Evolutionary conservation across 31 red algal species (phyloP).

Genomic region (Porphyra umbilicalis): DNA sequence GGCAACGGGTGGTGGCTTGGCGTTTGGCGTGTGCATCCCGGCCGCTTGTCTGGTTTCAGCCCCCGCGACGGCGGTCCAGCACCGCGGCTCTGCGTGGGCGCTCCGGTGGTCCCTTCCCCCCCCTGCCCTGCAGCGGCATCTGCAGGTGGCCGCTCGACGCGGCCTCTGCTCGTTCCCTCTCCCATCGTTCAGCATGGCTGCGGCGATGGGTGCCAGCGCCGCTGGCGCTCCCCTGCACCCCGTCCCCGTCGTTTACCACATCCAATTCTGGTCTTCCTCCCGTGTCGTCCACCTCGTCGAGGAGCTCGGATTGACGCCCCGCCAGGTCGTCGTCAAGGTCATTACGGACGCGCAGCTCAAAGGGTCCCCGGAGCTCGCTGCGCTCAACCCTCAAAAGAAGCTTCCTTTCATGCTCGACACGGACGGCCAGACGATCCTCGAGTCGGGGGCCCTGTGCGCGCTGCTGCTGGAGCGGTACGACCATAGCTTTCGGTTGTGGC

Average conservation of each 20-base stretch:
- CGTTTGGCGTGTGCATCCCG: too few relatives aligned
- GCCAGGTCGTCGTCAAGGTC: neutral
- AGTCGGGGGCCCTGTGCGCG: neutral
- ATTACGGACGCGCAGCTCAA: neutral
- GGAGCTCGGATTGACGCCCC: neutral
- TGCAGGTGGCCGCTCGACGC: too few relatives aligned
- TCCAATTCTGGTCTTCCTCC: neutral
- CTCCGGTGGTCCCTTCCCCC: too few relatives aligned
- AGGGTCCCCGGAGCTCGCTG: neutral
- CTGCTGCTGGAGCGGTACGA: neutral
- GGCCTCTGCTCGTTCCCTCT: too few relatives aligned
- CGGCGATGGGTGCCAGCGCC: too few relatives aligned
- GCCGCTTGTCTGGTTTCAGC: too few relatives aligned
- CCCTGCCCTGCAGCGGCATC: too few relatives aligned
- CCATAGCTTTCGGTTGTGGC: neutral
- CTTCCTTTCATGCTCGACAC: neutral
- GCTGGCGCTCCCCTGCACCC: too few relatives aligned
- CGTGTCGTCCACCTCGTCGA: neutral
- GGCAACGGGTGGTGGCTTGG: too few relatives aligned
- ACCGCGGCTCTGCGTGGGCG: too few relatives aligned
- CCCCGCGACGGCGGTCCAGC: too few relatives aligned
- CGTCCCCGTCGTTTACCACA: neutral
- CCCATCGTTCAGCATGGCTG: too few relatives aligned
- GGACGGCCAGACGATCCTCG: neutral
- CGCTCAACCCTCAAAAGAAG: neutral